Evolutionary conservation across 2,329 filamentous ascomycete genomes (phyloP).

Genomic region (Aspergillus viridinutans): DNA sequence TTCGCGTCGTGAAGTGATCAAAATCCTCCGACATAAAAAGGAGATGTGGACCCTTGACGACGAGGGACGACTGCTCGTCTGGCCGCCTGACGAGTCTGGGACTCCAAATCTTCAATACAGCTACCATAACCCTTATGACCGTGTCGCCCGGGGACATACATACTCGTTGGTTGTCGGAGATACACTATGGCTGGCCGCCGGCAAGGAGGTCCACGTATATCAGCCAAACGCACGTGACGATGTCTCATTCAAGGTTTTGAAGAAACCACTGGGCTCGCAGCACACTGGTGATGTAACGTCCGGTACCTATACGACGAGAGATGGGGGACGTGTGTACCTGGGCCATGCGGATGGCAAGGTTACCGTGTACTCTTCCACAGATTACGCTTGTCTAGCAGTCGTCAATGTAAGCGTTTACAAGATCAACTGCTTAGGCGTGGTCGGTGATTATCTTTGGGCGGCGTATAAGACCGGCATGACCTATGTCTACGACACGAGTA

Average conservation of each 20-base stretch:
- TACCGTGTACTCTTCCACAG: conserved; percentile 77
- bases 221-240: conserved; percentile 66
- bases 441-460: conserved; percentile 82
- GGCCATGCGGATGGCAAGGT: conserved; percentile 93
- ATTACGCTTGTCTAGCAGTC: conserved; percentile 73
- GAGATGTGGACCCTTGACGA: conserved; percentile 96
- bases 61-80: conserved; percentile 78
- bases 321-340: conserved; percentile 78
- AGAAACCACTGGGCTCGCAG: conserved; percentile 65
- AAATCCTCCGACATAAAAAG: conserved; percentile 79
- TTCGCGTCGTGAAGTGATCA: conserved; percentile 71
- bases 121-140: conserved; percentile 64
- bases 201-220: conserved; percentile 84
- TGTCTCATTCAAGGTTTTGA: conserved; percentile 68
- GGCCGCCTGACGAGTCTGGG: conserved; percentile 72
- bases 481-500: conserved; percentile 81
- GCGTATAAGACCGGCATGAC: conserved; percentile 92
- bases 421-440: conserved; percentile 79
- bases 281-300: conserved; percentile 83
- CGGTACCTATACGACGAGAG: conserved; percentile 68
- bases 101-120: conserved; percentile 69
- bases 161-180: conserved; percentile 86
- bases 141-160: conserved; percentile 74
- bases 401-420: conserved; percentile 91
- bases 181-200: conserved; percentile 80